Conservation (phyloP, 1,284 basidiomycete species). For the Sporisorium reilianum region DNA sequence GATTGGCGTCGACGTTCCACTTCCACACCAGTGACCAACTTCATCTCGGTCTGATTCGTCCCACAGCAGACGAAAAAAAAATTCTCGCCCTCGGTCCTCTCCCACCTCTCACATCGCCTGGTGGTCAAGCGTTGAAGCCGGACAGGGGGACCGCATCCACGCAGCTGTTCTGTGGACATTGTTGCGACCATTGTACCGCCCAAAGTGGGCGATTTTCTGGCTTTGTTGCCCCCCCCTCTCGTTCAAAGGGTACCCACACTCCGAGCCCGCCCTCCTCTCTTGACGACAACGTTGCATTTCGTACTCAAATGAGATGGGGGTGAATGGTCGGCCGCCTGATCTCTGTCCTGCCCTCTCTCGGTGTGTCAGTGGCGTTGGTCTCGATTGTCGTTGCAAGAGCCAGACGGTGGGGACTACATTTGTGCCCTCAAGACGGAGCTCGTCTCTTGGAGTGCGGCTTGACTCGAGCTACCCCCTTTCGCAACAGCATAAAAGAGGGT, state of each 20-base stretch:
- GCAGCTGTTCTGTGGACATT: neutral
- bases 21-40: neutral
- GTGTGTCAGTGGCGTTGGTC: slow-evolving; percentile 8
- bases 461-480: neutral
- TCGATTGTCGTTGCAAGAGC: slow-evolving; percentile 5
- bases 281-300: neutral
- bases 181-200: neutral
- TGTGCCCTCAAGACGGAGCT: slow-evolving; percentile 2
- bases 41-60: slow-evolving; percentile 25
- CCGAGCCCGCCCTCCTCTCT: neutral
- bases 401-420: slow-evolving; percentile 15
- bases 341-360: neutral
- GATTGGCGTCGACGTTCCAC: slow-evolving; percentile 5
- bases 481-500: slow-evolving; percentile 14
- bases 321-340: slow-evolving; percentile 1
- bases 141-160: slow-evolving; percentile 5
- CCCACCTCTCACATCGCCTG: slow-evolving; percentile 15
- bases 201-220: neutral
- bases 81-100: slow-evolving; percentile 10
- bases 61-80: slow-evolving; percentile 11
- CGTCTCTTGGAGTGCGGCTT: neutral
- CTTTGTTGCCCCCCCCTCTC: slow-evolving; percentile 2
- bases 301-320: slow-evolving; percentile 36
- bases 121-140: slow-evolving; percentile 1
- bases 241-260: slow-evolving; percentile 1